phyloP scores from a whole-genome alignment of 371 early-diverging fungal genomes.

The Lichtheimia ornata region DNA sequence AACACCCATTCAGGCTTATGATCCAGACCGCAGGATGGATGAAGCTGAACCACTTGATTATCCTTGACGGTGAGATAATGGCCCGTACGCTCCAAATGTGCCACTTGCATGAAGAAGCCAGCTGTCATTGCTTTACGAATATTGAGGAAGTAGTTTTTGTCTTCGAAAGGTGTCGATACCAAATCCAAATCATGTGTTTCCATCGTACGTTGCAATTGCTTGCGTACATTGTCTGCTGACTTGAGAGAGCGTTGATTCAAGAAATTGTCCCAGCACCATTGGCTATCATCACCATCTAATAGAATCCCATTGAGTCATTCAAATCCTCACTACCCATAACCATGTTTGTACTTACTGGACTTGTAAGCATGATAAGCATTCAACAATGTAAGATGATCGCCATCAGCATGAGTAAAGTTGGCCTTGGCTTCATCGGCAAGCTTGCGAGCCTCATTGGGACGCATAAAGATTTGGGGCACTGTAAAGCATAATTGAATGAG shows the following conservation, averaged over 20 bases:
- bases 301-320: background rate
- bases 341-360: conserved; percentile 31
- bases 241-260: conserved; percentile 87
- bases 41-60: conserved; percentile 95
- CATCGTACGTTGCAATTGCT: conserved; percentile 87
- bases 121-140: conserved; percentile 86
- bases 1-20: conserved; percentile 96
- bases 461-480: conserved; percentile 88
- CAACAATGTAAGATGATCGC: conserved; percentile 91
- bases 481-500: background rate
- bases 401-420: conserved; percentile 89
- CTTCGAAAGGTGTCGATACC: conserved; percentile 74
- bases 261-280: conserved; percentile 93
- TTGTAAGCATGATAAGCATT: conserved; percentile 94
- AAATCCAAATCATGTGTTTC: conserved; percentile 72
- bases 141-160: conserved; percentile 75
- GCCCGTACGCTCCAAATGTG: conserved; percentile 86
- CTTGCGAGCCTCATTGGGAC: conserved; percentile 86
- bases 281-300: conserved; percentile 52
- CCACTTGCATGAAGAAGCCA: conserved; percentile 98
- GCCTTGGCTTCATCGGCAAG: conserved; percentile 92
- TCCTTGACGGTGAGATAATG: conserved; percentile 95
- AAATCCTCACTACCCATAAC: background rate
- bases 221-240: conserved; percentile 89
- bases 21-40: conserved; percentile 87